Evolutionary conservation across 352 stramenopile genomes (phyloP).

Genomic region (Halophytophthora polymorphica): DNA sequence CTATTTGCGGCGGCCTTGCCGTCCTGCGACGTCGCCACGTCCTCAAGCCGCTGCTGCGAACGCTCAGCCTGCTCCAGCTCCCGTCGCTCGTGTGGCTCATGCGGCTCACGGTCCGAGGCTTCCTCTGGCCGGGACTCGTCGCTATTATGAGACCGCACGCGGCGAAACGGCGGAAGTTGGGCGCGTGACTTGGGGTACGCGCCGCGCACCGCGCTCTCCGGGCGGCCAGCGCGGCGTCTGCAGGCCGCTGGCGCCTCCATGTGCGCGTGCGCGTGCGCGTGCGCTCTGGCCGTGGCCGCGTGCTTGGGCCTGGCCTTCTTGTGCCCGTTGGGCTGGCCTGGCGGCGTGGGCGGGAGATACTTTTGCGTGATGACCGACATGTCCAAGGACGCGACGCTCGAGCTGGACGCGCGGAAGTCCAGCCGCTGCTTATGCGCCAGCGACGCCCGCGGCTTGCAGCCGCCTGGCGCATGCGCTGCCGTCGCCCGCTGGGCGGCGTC

Average conservation of each 20-base stretch:
- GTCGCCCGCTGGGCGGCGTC: constrained; percentile 8
- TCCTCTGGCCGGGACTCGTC: no score
- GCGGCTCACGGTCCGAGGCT: no score
- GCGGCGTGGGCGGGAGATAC: constrained; percentile 27
- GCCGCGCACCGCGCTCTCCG: constrained; percentile 17
- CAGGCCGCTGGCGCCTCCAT: constrained; percentile 7
- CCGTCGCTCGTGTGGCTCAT: no score
- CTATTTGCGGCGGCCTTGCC: constrained; percentile 22
- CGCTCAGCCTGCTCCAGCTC: constrained; percentile 14
- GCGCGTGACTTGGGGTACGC: constrained; percentile 6
- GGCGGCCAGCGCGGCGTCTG: no score
- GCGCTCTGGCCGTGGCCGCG: constrained; percentile 15
- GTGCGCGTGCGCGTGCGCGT: constrained; percentile 9
- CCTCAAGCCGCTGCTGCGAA: constrained; percentile 4
- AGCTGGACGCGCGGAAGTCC: constrained; percentile 38
- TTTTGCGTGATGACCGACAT: constrained; percentile 39
- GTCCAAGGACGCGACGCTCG: constrained; percentile 27
- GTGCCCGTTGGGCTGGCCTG: constrained; percentile 22
- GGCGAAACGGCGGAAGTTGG: constrained; percentile 10
- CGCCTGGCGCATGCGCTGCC: constrained; percentile 7
- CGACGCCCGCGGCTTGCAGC: constrained; percentile 12
- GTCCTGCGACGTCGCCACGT: constrained; percentile 3
- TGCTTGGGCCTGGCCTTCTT: constrained; percentile 11
- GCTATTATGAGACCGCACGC: neutral
- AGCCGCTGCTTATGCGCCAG: constrained; percentile 36